These are phyloP conservation scores for Penicillium sp. DNA, from an alignment of 2,329 filamentous ascomycete species.

Conservation along the genomic window DNA sequence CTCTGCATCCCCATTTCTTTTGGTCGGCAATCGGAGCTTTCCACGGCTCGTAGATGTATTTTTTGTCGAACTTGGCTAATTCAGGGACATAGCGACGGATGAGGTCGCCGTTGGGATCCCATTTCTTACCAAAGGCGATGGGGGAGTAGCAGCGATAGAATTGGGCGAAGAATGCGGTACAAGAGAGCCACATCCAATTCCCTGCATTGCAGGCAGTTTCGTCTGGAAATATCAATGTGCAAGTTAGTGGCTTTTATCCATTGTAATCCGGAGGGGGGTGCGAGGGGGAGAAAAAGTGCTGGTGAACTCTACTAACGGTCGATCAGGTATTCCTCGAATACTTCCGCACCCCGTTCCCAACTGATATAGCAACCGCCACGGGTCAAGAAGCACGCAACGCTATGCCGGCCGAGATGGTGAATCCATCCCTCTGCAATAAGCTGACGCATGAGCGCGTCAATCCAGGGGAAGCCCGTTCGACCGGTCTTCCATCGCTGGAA, in stretches of 20 bases:
- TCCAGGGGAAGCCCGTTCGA: slow-evolving; percentile 70
- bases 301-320: slow-evolving; percentile 44
- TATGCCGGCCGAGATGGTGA: slow-evolving; percentile 69
- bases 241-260: not conserved
- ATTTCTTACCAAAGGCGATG: slow-evolving; percentile 66
- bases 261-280: too few relatives aligned
- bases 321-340: slow-evolving; percentile 69
- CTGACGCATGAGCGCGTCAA: slow-evolving; percentile 74
- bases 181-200: slow-evolving; percentile 53
- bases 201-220: slow-evolving; percentile 24
- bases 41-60: slow-evolving; percentile 76
- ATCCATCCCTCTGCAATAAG: slow-evolving; percentile 69
- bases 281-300: too few relatives aligned
- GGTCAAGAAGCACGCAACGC: slow-evolving; percentile 76
- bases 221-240: slow-evolving; percentile 5
- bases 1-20: slow-evolving; percentile 59
- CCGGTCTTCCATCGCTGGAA: slow-evolving; percentile 65
- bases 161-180: slow-evolving; percentile 61
- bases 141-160: slow-evolving; percentile 44
- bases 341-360: slow-evolving; percentile 72
- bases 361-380: slow-evolving; percentile 70
- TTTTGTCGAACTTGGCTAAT: slow-evolving; percentile 54
- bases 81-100: slow-evolving; percentile 64
- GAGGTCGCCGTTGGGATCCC: slow-evolving; percentile 61
- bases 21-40: slow-evolving; percentile 64